phyloP scores from a whole-genome alignment of 805 yeast genomes.

The Spathaspora girioi region DNA sequence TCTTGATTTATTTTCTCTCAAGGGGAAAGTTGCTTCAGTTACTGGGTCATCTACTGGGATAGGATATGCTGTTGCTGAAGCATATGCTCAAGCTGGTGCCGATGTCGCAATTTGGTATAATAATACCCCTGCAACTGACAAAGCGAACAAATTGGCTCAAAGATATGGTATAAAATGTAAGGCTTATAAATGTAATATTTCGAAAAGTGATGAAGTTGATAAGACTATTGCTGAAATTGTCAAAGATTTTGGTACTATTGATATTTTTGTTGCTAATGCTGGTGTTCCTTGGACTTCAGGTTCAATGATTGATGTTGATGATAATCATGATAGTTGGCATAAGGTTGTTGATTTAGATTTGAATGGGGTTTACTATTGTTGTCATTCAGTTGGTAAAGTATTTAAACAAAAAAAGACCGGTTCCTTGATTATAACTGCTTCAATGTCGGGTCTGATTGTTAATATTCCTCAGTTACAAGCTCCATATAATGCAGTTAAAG shows the following conservation, averaged over 20 bases:
- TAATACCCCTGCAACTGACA: conserved; percentile 54
- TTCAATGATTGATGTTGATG: conserved; percentile 37
- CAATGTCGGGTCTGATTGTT: conserved; percentile 47
- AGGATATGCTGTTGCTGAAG: conserved; percentile 78
- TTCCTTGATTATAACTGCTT: conserved; percentile 43
- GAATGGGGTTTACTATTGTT: conserved; percentile 42
- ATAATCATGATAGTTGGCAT: conserved; percentile 28
- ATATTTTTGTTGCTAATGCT: conserved; percentile 85
- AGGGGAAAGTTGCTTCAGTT: conserved; percentile 78
- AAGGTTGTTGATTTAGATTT: conserved; percentile 38
- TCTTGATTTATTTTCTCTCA: conserved; percentile 68
- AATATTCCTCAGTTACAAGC: conserved; percentile 45
- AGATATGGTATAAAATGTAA: conserved; percentile 58
- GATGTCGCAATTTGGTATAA: conserved; percentile 55
- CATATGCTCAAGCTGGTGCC: conserved; percentile 85
- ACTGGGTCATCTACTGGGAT: conserved; percentile 88
- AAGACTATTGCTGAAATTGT: conserved; percentile 47
- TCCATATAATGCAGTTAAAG: conserved; percentile 46
- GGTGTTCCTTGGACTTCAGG: conserved; percentile 83
- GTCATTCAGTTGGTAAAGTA: conserved; percentile 38
- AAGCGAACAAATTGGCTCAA: conserved; percentile 51
- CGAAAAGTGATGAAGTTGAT: conserved; percentile 48
- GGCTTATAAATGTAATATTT: conserved; percentile 63
- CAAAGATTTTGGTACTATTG: conserved; percentile 74
- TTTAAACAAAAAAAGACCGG: conserved; percentile 37